These are phyloP conservation scores for Toxoplasma gondii DNA, from an alignment of 169 alveolate genomes.

Conservation along the genomic window DNA sequence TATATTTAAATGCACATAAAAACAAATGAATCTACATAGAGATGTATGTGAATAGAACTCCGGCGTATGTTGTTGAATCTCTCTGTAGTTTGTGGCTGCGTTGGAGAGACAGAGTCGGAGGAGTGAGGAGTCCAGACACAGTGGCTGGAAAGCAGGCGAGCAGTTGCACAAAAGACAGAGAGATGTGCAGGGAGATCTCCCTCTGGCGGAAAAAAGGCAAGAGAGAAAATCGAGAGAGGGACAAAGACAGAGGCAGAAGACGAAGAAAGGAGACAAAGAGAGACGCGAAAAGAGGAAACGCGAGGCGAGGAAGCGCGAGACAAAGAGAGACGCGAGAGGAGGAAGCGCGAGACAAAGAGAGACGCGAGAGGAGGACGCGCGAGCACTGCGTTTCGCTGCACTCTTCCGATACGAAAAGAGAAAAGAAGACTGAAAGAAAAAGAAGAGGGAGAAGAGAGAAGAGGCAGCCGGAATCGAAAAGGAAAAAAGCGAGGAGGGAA, in stretches of 20 bases:
- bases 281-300: background rate
- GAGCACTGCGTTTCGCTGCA: background rate
- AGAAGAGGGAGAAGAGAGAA: no score
- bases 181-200: background rate
- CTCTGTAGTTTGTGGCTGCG: no score
- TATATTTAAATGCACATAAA: background rate
- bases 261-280: background rate
- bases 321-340: background rate
- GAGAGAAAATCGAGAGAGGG: background rate
- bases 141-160: no score
- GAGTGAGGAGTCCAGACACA: no score
- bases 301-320: background rate
- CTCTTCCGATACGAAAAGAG: background rate
- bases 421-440: background rate
- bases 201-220: conserved; percentile 12
- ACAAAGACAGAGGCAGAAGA: background rate
- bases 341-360: background rate
- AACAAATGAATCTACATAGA: background rate
- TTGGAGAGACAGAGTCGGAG: no score
- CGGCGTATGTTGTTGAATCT: background rate
- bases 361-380: background rate
- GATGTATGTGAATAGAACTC: background rate
- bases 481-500: no score
- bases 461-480: no score
- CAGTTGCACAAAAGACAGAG: no score